phyloP scores from a whole-genome alignment of 2,329 filamentous ascomycete genomes.

The Calonectria multiphialidica region DNA sequence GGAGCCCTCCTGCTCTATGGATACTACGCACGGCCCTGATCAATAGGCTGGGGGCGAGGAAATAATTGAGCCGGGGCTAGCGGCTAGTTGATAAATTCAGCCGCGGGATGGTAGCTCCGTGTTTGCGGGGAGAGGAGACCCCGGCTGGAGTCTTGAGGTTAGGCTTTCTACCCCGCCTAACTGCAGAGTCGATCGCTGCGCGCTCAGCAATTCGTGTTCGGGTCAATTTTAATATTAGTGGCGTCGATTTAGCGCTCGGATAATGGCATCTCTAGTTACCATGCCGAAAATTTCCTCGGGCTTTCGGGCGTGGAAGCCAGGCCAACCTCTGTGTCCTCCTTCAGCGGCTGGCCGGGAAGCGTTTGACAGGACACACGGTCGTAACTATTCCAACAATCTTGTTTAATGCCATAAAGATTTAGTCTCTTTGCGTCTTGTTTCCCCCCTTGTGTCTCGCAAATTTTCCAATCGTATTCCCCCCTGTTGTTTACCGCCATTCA shows the following conservation, averaged over 20 bases:
- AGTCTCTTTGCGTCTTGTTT: not conserved
- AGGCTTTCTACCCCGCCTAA: conserved; percentile 18
- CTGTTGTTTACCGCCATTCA: conserved; percentile 1
- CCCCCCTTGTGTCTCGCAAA: not conserved
- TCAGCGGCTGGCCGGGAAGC: not conserved
- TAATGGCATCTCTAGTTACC: not conserved
- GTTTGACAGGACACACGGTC: not conserved
- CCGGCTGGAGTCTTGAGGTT: not conserved
- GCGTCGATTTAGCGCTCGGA: not conserved
- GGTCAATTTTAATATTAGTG: not conserved
- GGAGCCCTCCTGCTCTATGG: not conserved
- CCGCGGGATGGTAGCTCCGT: conserved; percentile 13
- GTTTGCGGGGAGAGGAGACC: conserved; percentile 15
- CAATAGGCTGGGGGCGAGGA: not conserved
- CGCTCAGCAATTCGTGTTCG: not conserved
- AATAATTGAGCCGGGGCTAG: conserved; percentile 25
- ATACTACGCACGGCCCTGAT: not conserved
- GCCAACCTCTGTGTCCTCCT: not conserved
- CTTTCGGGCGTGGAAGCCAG: conserved; percentile 18
- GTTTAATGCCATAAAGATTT: not conserved
- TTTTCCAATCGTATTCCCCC: not conserved
- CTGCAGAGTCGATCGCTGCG: not conserved
- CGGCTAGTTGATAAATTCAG: conserved; percentile 2
- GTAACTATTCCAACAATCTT: not conserved
- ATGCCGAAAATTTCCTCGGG: conserved; percentile 19